A percentile compares a stretch with the other conserved stretches of the same genome.
phyloP scores from a whole-genome alignment of 1,284 basidiomycete species.

The Thecaphora thlaspeos region DNA sequence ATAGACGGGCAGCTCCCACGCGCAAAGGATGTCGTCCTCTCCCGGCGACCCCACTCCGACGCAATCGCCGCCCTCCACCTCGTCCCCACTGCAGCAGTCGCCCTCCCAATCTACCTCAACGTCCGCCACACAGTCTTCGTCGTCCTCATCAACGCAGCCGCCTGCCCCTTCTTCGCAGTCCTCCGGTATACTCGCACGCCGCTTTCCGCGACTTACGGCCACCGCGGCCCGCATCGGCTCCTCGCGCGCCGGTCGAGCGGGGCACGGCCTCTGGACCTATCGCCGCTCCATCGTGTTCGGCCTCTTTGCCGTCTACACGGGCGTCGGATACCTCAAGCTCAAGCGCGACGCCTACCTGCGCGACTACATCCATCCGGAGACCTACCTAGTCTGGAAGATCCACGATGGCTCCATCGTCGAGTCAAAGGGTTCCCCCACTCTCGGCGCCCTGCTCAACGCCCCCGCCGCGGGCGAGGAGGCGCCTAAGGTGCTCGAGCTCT shows the following conservation, averaged over 20 bases:
- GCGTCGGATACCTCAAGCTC: constrained; percentile 34
- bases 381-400: constrained; percentile 55
- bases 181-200: constrained; percentile 7
- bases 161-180: too few species aligned
- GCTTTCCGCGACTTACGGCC: constrained; percentile 25
- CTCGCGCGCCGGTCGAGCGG: constrained; percentile 25
- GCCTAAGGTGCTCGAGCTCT: constrained; percentile 56
- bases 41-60: too few species aligned
- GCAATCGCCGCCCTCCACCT: too few species aligned
- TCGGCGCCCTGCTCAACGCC: constrained; percentile 33
- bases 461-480: constrained; percentile 35
- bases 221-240: constrained; percentile 25
- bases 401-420: constrained; percentile 56
- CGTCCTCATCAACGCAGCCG: not conserved
- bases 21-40: too few species aligned
- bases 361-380: constrained; percentile 42
- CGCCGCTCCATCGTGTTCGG: constrained; percentile 27
- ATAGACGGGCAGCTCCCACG: too few species aligned
- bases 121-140: too few species aligned
- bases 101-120: too few species aligned
- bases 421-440: constrained; percentile 22
- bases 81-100: too few species aligned
- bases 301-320: constrained; percentile 33
- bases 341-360: constrained; percentile 33
- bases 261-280: constrained; percentile 30